Conservation (phyloP, 352 stramenopile genomes). For the Poterioochromonas sp. region DNA sequence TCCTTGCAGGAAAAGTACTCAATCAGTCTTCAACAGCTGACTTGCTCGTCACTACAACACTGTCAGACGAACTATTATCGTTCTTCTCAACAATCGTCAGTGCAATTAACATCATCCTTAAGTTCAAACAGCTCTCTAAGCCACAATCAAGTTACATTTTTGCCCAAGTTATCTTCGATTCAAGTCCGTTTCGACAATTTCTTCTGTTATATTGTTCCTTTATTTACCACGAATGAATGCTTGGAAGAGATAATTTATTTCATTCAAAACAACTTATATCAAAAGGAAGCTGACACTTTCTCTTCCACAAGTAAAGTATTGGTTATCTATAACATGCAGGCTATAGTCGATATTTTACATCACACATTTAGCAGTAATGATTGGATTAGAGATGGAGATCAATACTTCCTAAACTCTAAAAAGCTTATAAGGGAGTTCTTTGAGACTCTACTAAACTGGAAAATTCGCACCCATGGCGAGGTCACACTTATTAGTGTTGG, state of each 20-base stretch:
- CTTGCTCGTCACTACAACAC: slow-evolving; percentile 10
- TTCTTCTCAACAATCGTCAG: slow-evolving; percentile 13
- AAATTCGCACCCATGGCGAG: slow-evolving; percentile 8
- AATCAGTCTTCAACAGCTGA: slow-evolving; percentile 13
- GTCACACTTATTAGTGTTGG: slow-evolving; percentile 13
- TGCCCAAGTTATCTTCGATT: slow-evolving; percentile 13
- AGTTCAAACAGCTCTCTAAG: slow-evolving; percentile 13
- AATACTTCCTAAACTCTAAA: slow-evolving; percentile 17
- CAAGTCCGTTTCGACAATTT: slow-evolving; percentile 13
- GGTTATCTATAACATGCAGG: slow-evolving; percentile 13
- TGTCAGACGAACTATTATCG: slow-evolving; percentile 13
- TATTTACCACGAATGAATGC: slow-evolving; percentile 14
- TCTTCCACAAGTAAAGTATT: slow-evolving; percentile 15
- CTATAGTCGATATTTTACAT: slow-evolving; percentile 17
- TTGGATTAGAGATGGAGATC: slow-evolving; percentile 13
- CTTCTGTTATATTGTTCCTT: slow-evolving; percentile 15
- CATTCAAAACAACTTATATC: slow-evolving; percentile 17
- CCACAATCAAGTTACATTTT: slow-evolving; percentile 15
- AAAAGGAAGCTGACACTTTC: slow-evolving; percentile 13
- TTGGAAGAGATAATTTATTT: slow-evolving; percentile 18
- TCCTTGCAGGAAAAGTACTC: slow-evolving; percentile 11
- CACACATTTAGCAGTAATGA: slow-evolving; percentile 14
- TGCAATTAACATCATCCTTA: slow-evolving; percentile 15
- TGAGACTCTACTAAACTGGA: slow-evolving; percentile 13
- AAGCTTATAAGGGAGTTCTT: slow-evolving; percentile 14